Base-by-base conservation (phyloP, 192 early-diverging fungal genomes). In the Backusella westeae region DNA sequence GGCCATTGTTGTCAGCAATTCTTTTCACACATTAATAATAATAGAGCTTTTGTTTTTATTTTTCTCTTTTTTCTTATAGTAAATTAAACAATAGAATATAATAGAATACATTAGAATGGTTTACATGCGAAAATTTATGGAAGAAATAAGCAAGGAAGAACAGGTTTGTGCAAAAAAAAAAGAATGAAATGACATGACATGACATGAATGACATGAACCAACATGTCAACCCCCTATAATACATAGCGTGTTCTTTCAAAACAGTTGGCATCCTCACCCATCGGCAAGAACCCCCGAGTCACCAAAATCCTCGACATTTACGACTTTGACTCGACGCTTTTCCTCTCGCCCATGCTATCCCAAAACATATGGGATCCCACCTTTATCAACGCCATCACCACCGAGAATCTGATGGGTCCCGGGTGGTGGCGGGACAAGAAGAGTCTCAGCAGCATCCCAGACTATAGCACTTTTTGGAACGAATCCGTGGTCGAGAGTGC, bases 271-370 rank as follows among this genome's bases (percentile, higher is more conserved):
- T 63, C 23, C 12, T 63, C 56, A 1, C 56, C 56, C 2, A 29
- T 63, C 10, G 56, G 56, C n/a, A 23, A 29, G 29, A 63, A 63
- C 23, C 56, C 56, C 4, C 56, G 56, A 3, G 10, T 12, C 12
- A 29, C 80, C 7, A 74, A 65, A 26, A 70, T 35, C 1, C 42
- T 81, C 19, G 76, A 69, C 1, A 78, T 81, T 10, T 81, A 72
- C 53, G 80, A 81, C 52, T 81, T 81, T 75, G 80, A 81, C 36
- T 77, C 76, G 0, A 81, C 80, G 8, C 36, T 77, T 0, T 81
- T 81, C 23, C 38, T 77, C 12, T 81, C 80, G 14, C 80, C 80
- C 15, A 67, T 71, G 8, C 69, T 78, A 12, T 78, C 74, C 19
- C 44, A 65, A 5, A 65, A 44, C 0, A 9, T 81, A 1, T 81